Evolutionary conservation across 495 filamentous ascomycete genomes (phyloP).

Genomic region (Collariella sp.): DNA sequence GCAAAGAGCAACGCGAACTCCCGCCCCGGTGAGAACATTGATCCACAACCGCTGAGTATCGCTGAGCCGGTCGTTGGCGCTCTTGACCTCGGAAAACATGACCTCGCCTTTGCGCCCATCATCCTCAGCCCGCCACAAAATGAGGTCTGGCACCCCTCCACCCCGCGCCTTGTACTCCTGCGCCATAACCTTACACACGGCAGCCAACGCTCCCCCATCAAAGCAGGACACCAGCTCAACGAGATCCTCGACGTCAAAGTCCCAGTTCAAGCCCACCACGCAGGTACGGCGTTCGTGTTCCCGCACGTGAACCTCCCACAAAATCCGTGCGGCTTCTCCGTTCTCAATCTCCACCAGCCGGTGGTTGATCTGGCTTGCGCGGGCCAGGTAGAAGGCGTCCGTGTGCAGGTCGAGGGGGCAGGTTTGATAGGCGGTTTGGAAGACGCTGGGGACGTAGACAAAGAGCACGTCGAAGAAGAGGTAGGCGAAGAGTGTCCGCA

Average conservation of each 20-base stretch:
- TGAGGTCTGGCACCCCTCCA: slow-evolving; percentile 85
- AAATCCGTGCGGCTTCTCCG: slow-evolving; percentile 57
- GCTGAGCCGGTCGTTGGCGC: slow-evolving; percentile 89
- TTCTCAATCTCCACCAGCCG: slow-evolving; percentile 78
- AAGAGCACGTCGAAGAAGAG: slow-evolving; percentile 93
- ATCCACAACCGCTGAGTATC: slow-evolving; percentile 97
- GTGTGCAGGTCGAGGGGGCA: slow-evolving; percentile 90
- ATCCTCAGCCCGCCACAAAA: slow-evolving; percentile 60
- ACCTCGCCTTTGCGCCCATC: slow-evolving; percentile 41
- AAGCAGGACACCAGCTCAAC: slow-evolving; percentile 76
- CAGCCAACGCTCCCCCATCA: slow-evolving; percentile 65
- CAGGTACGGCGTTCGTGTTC: slow-evolving; percentile 66
- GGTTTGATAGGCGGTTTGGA: slow-evolving; percentile 89
- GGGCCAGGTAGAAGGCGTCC: slow-evolving; percentile 81
- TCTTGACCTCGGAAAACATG: slow-evolving; percentile 88
- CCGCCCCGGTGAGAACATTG: slow-evolving; percentile 76
- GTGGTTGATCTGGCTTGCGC: slow-evolving; percentile 81
- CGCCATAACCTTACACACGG: slow-evolving; percentile 84
- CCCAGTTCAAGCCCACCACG: slow-evolving; percentile 85
- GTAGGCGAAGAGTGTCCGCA: slow-evolving; percentile 83
- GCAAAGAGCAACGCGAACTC: slow-evolving; percentile 79
- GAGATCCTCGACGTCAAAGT: slow-evolving; percentile 72
- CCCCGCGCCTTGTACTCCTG: slow-evolving; percentile 86
- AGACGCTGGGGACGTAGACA: slow-evolving; percentile 90
- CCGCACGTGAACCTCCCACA: slow-evolving; percentile 55